Base-by-base conservation (phyloP, 2,329 filamentous ascomycete species). In the Talaromyces piceae region DNA sequence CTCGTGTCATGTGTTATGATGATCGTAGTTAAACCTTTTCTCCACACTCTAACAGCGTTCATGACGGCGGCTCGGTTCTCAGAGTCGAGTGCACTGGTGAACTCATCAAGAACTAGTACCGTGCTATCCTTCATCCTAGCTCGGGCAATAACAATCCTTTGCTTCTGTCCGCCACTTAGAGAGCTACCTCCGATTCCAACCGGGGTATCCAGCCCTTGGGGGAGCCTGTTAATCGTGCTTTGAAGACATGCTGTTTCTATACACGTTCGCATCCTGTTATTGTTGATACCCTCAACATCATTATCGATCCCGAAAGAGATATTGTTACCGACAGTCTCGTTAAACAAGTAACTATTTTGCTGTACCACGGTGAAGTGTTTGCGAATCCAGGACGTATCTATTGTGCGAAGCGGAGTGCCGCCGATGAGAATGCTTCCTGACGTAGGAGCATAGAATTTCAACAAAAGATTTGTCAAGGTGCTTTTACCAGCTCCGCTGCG, bases 401-500 rank as follows among this genome's bases (percentile, higher is more conserved):
- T 69, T 0, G 69, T 71, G n/a, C 78, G 64, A 2, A 93, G 70
- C 0, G 80, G 70, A 1, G 77, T 64, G 0, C 79, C 82, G 60
- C 95, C 89, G 8, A 97, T 71, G 0, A 77, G 64, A 13, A 96
- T 83, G 0, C 78, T 67, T 0, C 91, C 91, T 0, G 71, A 71
- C 0, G 71, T 67, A 0, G 87, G 81, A 5, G 80, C 73, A 62
- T 96, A 95, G 59, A 94, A 87, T 11, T 84, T 81, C 47, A 90
- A 76, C 0, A 97, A 75, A 0, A 97, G 75, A 62, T 88, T 89
- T 1, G 86, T 84, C 1, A 97, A 63, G 0, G 91, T 97, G 59
- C 89, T 95, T 67, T 97, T 97, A 0, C 91, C 91, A 2, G 88
- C 95, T 0, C 93, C 93, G 61, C 89, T 95, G 60, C 78, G 80